phyloP scores from a whole-genome alignment of 2,329 filamentous ascomycete genomes.

The Ophiostoma populinum region DNA sequence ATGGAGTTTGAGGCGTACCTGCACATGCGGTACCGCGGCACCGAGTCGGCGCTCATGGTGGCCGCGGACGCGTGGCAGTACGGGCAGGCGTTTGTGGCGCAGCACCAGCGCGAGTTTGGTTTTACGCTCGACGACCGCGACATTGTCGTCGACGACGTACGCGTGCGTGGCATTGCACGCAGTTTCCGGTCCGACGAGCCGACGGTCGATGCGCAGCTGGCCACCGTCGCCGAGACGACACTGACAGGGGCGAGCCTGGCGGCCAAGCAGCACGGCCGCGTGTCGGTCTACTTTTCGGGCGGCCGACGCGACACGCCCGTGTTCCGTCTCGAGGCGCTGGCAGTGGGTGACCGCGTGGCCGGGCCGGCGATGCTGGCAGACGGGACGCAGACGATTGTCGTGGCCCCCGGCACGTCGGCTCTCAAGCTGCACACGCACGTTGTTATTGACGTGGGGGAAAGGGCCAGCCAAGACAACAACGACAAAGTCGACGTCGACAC shows the following conservation, averaged over 20 bases:
- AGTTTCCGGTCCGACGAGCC: conserved; percentile 65
- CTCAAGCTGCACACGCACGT: conserved; percentile 74
- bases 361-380: conserved; percentile 81
- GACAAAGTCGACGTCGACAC: conserved; percentile 67
- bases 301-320: conserved; percentile 63
- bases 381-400: conserved; percentile 79
- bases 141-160: conserved; percentile 57
- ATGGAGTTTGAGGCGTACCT: conserved; percentile 83
- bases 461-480: conserved; percentile 13
- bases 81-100: conserved; percentile 65
- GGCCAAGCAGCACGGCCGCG: conserved; percentile 43
- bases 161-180: conserved; percentile 70
- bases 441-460: conserved; percentile 63
- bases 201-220: conserved; percentile 71
- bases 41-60: conserved; percentile 82
- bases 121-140: conserved; percentile 74
- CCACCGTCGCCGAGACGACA: conserved; percentile 44
- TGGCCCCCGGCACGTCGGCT: conserved; percentile 62
- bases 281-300: conserved; percentile 69
- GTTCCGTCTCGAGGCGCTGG: conserved; percentile 62
- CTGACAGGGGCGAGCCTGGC: conserved; percentile 24
- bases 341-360: conserved; percentile 51
- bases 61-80: conserved; percentile 62
- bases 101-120: conserved; percentile 85
- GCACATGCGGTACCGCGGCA: conserved; percentile 83